Evolutionary conservation across 306 rosid genomes (phyloP).

Genomic region (Delonix regia): DNA sequence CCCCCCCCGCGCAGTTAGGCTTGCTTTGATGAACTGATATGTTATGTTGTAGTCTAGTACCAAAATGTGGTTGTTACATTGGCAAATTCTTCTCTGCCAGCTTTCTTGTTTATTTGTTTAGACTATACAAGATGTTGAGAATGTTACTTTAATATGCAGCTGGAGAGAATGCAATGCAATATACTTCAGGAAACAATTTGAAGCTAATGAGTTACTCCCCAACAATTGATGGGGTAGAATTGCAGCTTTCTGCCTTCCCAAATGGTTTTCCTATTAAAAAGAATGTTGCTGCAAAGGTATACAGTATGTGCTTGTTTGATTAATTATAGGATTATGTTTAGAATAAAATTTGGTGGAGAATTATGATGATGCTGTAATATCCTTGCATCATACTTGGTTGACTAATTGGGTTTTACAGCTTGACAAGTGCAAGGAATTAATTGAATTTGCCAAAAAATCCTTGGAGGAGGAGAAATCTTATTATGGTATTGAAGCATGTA

Average conservation of each 20-base stretch:
- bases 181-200: conserved; percentile 74
- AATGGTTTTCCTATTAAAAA: conserved; percentile 49
- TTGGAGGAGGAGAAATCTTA: conserved; percentile 54
- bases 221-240: conserved; percentile 54
- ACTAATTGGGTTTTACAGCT: conserved; percentile 61
- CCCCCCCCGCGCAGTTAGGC: conserved; percentile 21
- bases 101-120: conserved; percentile 21
- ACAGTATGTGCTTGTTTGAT: conserved; percentile 25
- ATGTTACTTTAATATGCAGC: conserved; percentile 48
- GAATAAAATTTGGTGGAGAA: conserved; percentile 14
- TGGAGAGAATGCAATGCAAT: conserved; percentile 69
- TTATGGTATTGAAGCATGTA: conserved; percentile 89
- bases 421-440: conserved; percentile 75
- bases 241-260: conserved; percentile 48
- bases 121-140: conserved; percentile 32
- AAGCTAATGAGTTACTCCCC: conserved; percentile 69
- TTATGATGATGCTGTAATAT: conserved; percentile 30
- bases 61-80: conserved; percentile 18
- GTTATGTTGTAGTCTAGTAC: conserved; percentile 34
- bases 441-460: conserved; percentile 64
- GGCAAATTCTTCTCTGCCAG: conserved; percentile 13
- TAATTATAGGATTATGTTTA: conserved; percentile 8
- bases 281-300: conserved; percentile 56
- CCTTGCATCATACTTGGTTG: conserved; percentile 28
- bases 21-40: conserved; percentile 28